Conservation (phyloP, 768 basidiomycete genomes). For the Phylloporus arenicola region DNA sequence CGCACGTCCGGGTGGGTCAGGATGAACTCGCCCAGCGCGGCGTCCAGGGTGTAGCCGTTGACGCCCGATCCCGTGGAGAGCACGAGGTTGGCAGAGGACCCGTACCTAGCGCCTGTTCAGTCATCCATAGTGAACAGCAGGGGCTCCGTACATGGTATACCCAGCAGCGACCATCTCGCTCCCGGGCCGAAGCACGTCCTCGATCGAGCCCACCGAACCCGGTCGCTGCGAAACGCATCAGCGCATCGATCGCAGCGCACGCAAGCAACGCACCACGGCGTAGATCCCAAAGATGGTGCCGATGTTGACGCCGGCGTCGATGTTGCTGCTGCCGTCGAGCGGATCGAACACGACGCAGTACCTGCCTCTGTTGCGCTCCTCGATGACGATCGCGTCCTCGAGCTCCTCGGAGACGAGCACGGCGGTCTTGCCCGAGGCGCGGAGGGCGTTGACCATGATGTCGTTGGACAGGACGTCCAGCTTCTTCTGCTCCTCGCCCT, state of each 20-base stretch:
- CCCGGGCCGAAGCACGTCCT: constrained; percentile 90
- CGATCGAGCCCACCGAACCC: constrained; percentile 72
- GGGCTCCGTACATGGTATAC: constrained; percentile 80
- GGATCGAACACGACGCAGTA: constrained; percentile 99
- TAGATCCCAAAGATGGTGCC: constrained; percentile 98
- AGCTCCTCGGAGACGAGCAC: constrained; percentile 97
- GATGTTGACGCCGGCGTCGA: constrained; percentile 98
- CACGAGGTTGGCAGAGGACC: constrained; percentile 94
- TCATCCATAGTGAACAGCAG: neutral
- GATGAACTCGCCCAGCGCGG: constrained; percentile 94
- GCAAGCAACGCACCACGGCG: constrained; percentile 60
- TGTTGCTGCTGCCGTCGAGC: constrained; percentile 92
- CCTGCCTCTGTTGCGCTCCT: constrained; percentile 70
- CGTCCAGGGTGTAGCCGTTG: constrained; percentile 97
- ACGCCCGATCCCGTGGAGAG: constrained; percentile 93
- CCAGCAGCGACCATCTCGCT: constrained; percentile 97
- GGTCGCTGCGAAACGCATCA: constrained; percentile 43
- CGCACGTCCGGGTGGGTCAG: constrained; percentile 92
- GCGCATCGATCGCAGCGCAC: neutral
- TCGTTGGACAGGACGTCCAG: constrained; percentile 96
- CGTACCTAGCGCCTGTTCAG: constrained; percentile 50
- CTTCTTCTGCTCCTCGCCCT: constrained; percentile 99
- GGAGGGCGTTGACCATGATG: constrained; percentile 97
- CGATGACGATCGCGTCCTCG: constrained; percentile 88
- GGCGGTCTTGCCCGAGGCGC: constrained; percentile 93